Base-by-base conservation (phyloP, 2,329 filamentous ascomycete species). In the Diplodia corticola region DNA sequence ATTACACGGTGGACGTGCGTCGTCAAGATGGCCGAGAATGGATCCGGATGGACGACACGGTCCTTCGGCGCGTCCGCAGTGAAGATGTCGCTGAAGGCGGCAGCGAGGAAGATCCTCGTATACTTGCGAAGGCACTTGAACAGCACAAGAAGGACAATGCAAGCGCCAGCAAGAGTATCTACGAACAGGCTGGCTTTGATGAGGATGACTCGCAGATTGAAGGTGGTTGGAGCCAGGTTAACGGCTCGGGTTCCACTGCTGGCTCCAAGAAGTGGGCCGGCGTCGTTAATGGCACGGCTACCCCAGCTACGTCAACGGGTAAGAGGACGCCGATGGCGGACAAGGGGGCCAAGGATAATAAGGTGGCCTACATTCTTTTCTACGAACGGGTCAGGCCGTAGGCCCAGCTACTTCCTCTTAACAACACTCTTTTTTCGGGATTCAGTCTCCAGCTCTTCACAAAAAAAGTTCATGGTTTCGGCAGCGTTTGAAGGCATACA, bases 1-100 rank as follows among this genome's bases (percentile, higher is more conserved):
- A 99, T 77, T 99, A 99, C 78, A 99, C 95, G 1, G 94, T 96
- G n/a, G 95, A 99, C 77, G 90, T 97, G 48, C 88, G 93, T 67
- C 90, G 95, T 61, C 94, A 98, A 78, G 95, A 99, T 75, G 92
- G 90, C n/a, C 87, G 87, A 24, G 93, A 97, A 78, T 99, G 95
- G 95, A 91, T 99, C 66, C 91, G 94, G 64, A 87, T 99, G 70
- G 95, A 99, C 73, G 95, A 99, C 76, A 99, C 95, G 0, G 82
- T 92, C 67, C 93, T 99, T 69, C 88, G 91, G 68, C 90, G 93
- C 48, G 88, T 99, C 40, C 87, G 90, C 64, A 89, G 89, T 69
- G 91, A 97, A 73, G 94, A 98, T 69, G 93, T 98, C 22, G 93
- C 92, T 2, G 91, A 93, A 78, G 91, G 86, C 24, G 93, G 92